A percentile compares a stretch with the other conserved stretches of the same genome.
These are phyloP conservation scores for Pichia sp. DNA, from an alignment of 1,139 yeast genomes.

Conservation along the genomic window DNA sequence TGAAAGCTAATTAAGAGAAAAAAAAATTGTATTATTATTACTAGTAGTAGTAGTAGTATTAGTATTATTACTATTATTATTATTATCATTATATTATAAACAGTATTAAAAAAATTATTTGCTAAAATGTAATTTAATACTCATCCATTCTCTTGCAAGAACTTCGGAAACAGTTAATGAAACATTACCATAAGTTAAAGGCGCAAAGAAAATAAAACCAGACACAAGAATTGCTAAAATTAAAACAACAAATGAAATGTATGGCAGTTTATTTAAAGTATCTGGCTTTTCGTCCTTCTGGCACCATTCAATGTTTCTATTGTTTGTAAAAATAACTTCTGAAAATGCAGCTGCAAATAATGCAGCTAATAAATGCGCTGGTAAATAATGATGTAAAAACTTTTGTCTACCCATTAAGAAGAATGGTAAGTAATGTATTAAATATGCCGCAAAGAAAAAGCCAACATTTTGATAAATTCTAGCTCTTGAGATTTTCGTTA, in stretches of 20 bases:
- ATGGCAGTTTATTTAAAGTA: slow-evolving; percentile 22
- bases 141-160: slow-evolving; percentile 70
- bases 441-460: slow-evolving; percentile 83
- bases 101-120: slow-evolving; percentile 32
- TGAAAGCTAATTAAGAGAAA: slow-evolving; percentile 20
- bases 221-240: slow-evolving; percentile 46
- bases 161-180: slow-evolving; percentile 60
- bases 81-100: too few species aligned
- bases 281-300: slow-evolving; percentile 26
- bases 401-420: slow-evolving; percentile 89
- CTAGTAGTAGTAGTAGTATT: too few species aligned
- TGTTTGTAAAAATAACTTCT: slow-evolving; percentile 72
- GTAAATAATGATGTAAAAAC: slow-evolving; percentile 90
- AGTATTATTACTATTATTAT: too few species aligned
- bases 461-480: slow-evolving; percentile 77
- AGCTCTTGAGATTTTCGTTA: slow-evolving; percentile 60
- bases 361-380: slow-evolving; percentile 91
- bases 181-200: slow-evolving; percentile 79
- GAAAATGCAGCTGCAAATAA: slow-evolving; percentile 74
- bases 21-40: too few species aligned
- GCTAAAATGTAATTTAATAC: slow-evolving; percentile 76
- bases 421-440: slow-evolving; percentile 85
- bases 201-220: slow-evolving; percentile 71
- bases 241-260: slow-evolving; percentile 34
- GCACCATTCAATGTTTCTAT: slow-evolving; percentile 29